Conservation (phyloP, 129 eudicot genomes). For the Artemisia annua region DNA sequence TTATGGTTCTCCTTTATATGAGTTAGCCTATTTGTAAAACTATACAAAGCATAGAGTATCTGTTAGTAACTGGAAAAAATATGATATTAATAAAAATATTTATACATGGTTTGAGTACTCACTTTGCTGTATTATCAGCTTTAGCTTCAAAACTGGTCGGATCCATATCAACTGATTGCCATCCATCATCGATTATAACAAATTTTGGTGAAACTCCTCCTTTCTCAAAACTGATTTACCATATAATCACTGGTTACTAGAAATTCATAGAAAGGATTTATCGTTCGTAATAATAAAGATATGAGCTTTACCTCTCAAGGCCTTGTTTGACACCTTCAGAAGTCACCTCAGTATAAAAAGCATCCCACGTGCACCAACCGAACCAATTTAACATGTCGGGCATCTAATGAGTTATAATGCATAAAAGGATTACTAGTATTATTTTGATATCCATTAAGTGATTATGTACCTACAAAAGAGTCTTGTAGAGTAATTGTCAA, state of each 20-base stretch:
- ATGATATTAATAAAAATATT: background rate
- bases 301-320: slow-evolving; percentile 50
- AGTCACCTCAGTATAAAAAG: slow-evolving; percentile 82
- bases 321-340: slow-evolving; percentile 83
- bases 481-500: background rate
- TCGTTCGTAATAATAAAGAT: background rate
- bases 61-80: background rate
- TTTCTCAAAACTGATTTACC: slow-evolving; percentile 56
- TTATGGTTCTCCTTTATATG: slow-evolving; percentile 90
- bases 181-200: slow-evolving; percentile 90
- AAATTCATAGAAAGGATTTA: no score
- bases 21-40: slow-evolving; percentile 78
- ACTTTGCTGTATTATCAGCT: slow-evolving; percentile 79
- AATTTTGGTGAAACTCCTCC: slow-evolving; percentile 91
- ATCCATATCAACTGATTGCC: slow-evolving; percentile 92
- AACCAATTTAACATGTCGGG: slow-evolving; percentile 94
- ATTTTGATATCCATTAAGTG: background rate
- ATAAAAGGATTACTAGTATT: background rate
- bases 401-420: no score
- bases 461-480: background rate
- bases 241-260: slow-evolving; percentile 5
- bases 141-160: slow-evolving; percentile 45
- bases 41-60: slow-evolving; percentile 28
- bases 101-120: slow-evolving; percentile 22
- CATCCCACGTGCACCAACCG: slow-evolving; percentile 99